These are phyloP conservation scores for Dillenia suffruticosa DNA, from an alignment of 164 flowering plant genomes.

Conservation along the genomic window DNA sequence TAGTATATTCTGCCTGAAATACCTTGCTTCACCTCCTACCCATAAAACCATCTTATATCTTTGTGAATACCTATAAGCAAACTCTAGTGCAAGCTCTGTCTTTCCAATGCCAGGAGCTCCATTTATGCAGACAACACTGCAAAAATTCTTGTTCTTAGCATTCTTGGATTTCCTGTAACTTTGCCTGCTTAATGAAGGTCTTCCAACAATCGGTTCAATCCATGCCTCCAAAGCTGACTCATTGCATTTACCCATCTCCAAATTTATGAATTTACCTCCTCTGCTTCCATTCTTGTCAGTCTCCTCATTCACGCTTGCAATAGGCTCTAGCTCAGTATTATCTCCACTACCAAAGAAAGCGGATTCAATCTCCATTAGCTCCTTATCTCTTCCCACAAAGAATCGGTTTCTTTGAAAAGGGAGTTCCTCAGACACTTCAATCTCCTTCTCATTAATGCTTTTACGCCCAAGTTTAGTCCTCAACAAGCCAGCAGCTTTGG, in stretches of 20 bases:
- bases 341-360: constrained; percentile 59
- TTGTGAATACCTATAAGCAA: constrained; percentile 63
- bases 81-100: constrained; percentile 86
- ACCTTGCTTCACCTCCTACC: constrained; percentile 84
- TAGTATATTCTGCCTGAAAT: constrained; percentile 75
- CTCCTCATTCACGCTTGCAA: constrained; percentile 53
- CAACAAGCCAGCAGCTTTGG: constrained; percentile 50
- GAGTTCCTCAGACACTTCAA: constrained; percentile 48
- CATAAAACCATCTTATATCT: constrained; percentile 89
- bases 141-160: constrained; percentile 42
- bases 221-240: constrained; percentile 70
- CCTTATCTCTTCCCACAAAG: constrained; percentile 82
- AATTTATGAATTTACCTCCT: constrained; percentile 49
- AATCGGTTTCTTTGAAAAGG: constrained; percentile 61
- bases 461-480: constrained; percentile 68
- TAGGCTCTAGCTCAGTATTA: constrained; percentile 29
- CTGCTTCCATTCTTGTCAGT: constrained; percentile 26
- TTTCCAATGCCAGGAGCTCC: constrained; percentile 76
- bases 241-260: constrained; percentile 61
- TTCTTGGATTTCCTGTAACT: constrained; percentile 66
- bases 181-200: constrained; percentile 45
- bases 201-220: constrained; percentile 63
- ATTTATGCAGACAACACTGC: constrained; percentile 59
- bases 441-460: constrained; percentile 46
- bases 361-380: constrained; percentile 64